These are phyloP conservation scores for Aspergillus fructus DNA, from an alignment of 2,329 filamentous ascomycete genomes.

Conservation along the genomic window DNA sequence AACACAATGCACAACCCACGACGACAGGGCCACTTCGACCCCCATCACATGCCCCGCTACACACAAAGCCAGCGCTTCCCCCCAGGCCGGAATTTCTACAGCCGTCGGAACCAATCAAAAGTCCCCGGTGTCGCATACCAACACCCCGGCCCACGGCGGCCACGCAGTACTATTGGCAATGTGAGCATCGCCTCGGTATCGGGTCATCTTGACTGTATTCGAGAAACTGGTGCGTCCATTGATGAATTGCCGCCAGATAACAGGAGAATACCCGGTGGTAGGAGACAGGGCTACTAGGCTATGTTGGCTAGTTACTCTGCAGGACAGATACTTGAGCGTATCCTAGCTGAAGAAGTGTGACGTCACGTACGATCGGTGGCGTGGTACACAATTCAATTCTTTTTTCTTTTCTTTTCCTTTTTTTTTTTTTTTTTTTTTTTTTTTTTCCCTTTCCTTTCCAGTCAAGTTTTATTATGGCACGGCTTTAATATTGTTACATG, in stretches of 20 bases:
- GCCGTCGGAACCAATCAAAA: slow-evolving; percentile 28
- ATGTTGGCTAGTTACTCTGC: not conserved
- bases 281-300: not conserved
- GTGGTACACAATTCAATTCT: not conserved
- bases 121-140: slow-evolving; percentile 27
- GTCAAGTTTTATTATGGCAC: not conserved
- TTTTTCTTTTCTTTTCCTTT: not conserved
- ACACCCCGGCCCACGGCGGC: slow-evolving; percentile 29
- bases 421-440: not conserved
- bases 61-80: slow-evolving; percentile 29
- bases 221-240: slow-evolving; percentile 28
- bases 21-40: slow-evolving; percentile 26
- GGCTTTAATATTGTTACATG: not conserved
- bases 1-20: slow-evolving; percentile 13
- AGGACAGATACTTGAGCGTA: not conserved
- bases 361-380: not conserved
- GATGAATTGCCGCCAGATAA: slow-evolving; percentile 20
- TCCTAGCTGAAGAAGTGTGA: not conserved
- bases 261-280: not conserved
- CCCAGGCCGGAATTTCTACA: slow-evolving; percentile 15
- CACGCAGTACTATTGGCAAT: slow-evolving; percentile 34
- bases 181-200: slow-evolving; percentile 17
- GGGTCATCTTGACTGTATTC: slow-evolving; percentile 30
- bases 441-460: not conserved
- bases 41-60: slow-evolving; percentile 24